phyloP scores from a whole-genome alignment of 2,329 filamentous ascomycete species.

The Ceratocystis variospora region DNA sequence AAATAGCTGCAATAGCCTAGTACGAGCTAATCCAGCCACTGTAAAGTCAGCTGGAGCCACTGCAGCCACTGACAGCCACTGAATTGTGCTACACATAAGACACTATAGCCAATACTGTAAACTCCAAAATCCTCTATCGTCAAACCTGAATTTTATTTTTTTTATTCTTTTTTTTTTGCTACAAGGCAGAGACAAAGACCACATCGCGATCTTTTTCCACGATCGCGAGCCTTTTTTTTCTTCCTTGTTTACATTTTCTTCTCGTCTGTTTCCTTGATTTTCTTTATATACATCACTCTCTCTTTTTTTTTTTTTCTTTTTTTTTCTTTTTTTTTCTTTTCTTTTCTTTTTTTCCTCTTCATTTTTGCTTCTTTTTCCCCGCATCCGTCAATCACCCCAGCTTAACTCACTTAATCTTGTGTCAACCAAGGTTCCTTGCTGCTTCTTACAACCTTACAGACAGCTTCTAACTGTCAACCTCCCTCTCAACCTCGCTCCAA shows the following conservation, averaged over 20 bases:
- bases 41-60: no score
- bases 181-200: not conserved
- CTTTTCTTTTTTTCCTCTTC: not conserved
- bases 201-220: slow-evolving; percentile 2
- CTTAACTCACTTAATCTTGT: no score
- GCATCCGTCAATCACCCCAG: no score
- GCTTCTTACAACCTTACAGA: not conserved
- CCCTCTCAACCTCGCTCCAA: not conserved
- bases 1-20: no score
- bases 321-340: not conserved
- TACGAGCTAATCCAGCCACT: no score
- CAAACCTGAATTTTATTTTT: not conserved
- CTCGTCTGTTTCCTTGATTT: not conserved
- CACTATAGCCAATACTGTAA: no score
- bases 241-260: not conserved
- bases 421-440: not conserved
- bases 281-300: not conserved
- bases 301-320: not conserved
- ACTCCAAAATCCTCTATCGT: no score
- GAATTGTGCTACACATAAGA: no score
- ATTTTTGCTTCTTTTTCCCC: not conserved
- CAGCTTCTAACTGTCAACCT: not conserved
- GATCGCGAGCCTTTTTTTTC: not conserved
- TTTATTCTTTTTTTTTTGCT: not conserved
- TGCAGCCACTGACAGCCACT: no score